Evolutionary conservation across 805 yeast species (phyloP), one percentile per base, ranked within the genome.

Genomic region (Lipomyces yamadae): DNA sequence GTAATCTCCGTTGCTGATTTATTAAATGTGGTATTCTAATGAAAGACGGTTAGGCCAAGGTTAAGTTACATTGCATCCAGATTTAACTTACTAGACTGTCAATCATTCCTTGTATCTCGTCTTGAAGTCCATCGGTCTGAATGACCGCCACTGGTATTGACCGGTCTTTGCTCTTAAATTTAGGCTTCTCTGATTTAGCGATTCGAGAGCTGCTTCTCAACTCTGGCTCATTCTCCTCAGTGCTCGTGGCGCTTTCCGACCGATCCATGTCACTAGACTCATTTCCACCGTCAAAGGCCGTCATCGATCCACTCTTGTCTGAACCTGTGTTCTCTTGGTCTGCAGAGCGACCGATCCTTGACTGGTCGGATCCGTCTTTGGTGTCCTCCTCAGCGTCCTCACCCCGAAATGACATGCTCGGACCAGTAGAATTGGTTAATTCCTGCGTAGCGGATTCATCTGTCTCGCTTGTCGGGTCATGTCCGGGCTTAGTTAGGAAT

Each of bases 71-170:
- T 15, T 13, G 30, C 24, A 35, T 15, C 53, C 6, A n/a, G 8
- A 24, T 29, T 11, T 32, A 45, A 55, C 66, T 10, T 15, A 62
- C 70, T 53, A 67, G 48, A 11, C 35, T 45, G 18, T 65, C 69
- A 13, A 67, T 56, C 13, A 65, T 33, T 33, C 34, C 18, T 37
- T 65, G 63, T 10, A 67, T 58, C 45, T 62, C 69, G 34, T 55
- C 67, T 35, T 65, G 68, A 4, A 65, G 11, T 2, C 60, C 66
- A 8, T 56, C 54, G 18, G 66, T 62, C 48, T 65, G 66, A 11
- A 63, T 55, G 4, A 67, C 62, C 29, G 68, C 70, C n/a, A 67
- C 70, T 18, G 68, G 68, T 4, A 60, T 57, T 8, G 67, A 59
- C 10, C 54, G 30, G 11, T 60, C 64, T 11, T 57, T 66, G 5